Conservation (phyloP, 768 basidiomycete species). For the Russula earlei region DNA sequence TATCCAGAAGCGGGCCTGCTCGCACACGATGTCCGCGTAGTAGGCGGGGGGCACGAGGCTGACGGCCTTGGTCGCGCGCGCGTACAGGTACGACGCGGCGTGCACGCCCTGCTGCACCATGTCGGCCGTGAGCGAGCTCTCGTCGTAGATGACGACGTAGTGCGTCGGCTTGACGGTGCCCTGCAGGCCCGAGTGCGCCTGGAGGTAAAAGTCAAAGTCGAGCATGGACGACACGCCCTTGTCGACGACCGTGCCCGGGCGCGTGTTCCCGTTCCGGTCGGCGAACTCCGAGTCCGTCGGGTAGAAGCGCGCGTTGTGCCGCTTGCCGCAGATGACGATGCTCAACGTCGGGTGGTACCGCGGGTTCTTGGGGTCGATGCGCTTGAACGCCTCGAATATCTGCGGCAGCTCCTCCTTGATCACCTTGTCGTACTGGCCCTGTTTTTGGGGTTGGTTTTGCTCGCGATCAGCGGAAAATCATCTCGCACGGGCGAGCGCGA, state of each 20-base stretch:
- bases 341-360: slow-evolving; percentile 55
- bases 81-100: slow-evolving; percentile 63
- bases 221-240: slow-evolving; percentile 53
- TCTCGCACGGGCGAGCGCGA: too few species aligned
- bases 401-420: slow-evolving; percentile 50
- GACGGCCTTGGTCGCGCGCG: slow-evolving; percentile 76
- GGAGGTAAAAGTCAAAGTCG: slow-evolving; percentile 29
- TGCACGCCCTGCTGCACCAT: slow-evolving; percentile 67
- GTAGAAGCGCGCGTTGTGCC: slow-evolving; percentile 55
- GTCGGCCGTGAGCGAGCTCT: slow-evolving; percentile 58
- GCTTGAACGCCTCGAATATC: slow-evolving; percentile 52
- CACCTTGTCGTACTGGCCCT: slow-evolving; percentile 70
- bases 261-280: slow-evolving; percentile 65
- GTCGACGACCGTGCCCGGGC: slow-evolving; percentile 74
- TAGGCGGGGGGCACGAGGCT: slow-evolving; percentile 74
- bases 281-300: slow-evolving; percentile 41
- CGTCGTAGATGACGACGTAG: slow-evolving; percentile 74
- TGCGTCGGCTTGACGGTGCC: slow-evolving; percentile 67
- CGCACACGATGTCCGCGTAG: slow-evolving; percentile 76
- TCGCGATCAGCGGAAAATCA: too few species aligned
- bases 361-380: slow-evolving; percentile 34
- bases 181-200: slow-evolving; percentile 68
- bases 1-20: slow-evolving; percentile 66
- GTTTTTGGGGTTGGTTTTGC: neutral
- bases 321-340: slow-evolving; percentile 75